A percentile compares a stretch with the other conserved stretches of the same genome.
Evolutionary conservation across 768 basidiomycete species (phyloP).

Genomic region (Pleurotus sapidus): DNA sequence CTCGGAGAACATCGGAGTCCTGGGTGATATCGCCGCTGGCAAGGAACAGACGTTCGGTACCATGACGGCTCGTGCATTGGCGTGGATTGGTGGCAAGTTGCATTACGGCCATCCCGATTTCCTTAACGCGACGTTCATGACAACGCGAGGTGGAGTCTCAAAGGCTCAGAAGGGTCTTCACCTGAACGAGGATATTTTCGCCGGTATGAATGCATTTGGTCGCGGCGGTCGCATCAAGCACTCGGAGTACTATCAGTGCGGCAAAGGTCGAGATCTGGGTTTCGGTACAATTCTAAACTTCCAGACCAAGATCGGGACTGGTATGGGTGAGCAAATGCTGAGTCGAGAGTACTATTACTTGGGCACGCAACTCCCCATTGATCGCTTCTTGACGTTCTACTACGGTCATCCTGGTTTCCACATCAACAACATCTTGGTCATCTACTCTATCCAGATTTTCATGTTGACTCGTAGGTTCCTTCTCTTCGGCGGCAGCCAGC

Average conservation of each 20-base stretch:
- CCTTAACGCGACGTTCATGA: conserved; percentile 97
- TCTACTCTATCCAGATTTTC: conserved; percentile 96
- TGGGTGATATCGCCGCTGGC: conserved; percentile 98
- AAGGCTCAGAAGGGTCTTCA: conserved; percentile 99
- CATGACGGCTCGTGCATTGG: conserved; percentile 90
- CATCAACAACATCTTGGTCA: conserved; percentile 99
- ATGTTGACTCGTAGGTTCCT: conserved; percentile 82
- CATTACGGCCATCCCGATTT: conserved; percentile 99
- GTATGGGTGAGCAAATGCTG: conserved; percentile 99
- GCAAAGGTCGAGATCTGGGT: conserved; percentile 98
- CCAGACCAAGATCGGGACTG: conserved; percentile 99
- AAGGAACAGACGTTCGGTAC: conserved; percentile 99
- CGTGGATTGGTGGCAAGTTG: conserved; percentile 97
- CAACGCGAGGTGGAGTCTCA: conserved; percentile 95
- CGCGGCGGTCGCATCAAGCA: conserved; percentile 99
- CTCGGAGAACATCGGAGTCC: conserved; percentile 98
- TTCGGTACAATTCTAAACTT: conserved; percentile 99
- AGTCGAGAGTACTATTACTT: conserved; percentile 99
- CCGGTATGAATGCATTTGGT: conserved; percentile 98
- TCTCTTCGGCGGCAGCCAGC: not conserved
- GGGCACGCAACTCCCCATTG: conserved; percentile 96
- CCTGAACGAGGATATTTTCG: conserved; percentile 99
- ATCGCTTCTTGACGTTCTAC: conserved; percentile 99
- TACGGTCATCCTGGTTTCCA: conserved; percentile 99
- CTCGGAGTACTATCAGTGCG: conserved; percentile 99